Evolutionary conservation across 2,329 filamentous ascomycete species (phyloP).

Genomic region (Colletotrichum spaethianum): DNA sequence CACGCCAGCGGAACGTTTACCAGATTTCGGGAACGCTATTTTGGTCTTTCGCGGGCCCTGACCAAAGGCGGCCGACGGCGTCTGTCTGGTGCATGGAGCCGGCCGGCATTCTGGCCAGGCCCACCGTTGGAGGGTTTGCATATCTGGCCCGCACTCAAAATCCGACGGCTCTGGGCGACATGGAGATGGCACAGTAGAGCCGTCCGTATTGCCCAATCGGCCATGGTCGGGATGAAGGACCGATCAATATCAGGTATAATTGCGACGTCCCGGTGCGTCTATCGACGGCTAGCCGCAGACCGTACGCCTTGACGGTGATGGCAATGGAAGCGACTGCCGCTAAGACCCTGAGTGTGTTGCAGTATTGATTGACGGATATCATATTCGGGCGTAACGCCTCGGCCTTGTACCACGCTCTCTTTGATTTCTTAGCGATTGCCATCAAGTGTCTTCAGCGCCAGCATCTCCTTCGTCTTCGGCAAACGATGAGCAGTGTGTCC

Average conservation of each 20-base stretch:
- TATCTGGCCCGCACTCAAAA: not conserved
- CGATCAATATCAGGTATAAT: constrained; percentile 21
- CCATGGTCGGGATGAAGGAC: not conserved
- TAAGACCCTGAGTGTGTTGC: not conserved
- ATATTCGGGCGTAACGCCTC: not conserved
- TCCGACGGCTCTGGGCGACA: not conserved
- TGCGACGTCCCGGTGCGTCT: constrained; percentile 4
- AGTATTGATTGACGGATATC: not conserved
- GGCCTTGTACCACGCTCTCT: not conserved
- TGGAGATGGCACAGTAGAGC: not conserved
- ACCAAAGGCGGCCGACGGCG: constrained; percentile 8
- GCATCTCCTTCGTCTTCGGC: not conserved
- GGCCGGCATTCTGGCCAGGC: not conserved
- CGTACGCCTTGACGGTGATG: constrained; percentile 16
- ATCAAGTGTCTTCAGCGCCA: constrained; percentile 14
- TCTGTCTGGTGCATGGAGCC: not conserved
- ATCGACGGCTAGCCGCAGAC: constrained; percentile 5
- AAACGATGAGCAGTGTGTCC: constrained; percentile 1
- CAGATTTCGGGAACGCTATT: constrained; percentile 30
- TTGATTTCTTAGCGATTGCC: not conserved
- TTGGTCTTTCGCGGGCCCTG: not conserved
- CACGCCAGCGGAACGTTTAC: constrained; percentile 1
- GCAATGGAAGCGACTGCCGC: not conserved
- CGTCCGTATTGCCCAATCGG: not conserved
- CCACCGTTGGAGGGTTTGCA: not conserved